These are phyloP conservation scores for Kernera saxatilis DNA, from an alignment of 345 rosid species.

Conservation along the genomic window DNA sequence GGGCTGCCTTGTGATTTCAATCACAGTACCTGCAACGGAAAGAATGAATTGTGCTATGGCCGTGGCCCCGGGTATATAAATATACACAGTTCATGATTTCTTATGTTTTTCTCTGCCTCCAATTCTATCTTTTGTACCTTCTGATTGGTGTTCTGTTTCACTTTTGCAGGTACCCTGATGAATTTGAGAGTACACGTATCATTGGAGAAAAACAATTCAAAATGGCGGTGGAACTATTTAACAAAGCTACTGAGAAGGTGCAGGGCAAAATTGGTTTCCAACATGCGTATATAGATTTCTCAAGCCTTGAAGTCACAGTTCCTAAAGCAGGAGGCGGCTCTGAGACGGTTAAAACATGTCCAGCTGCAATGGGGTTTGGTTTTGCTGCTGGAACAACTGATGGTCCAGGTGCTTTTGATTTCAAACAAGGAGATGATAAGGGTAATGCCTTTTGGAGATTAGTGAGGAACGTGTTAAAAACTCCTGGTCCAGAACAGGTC, in stretches of 20 bases:
- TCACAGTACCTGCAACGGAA: slow-evolving; percentile 93
- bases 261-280: slow-evolving; percentile 71
- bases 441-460: slow-evolving; percentile 94
- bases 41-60: slow-evolving; percentile 84
- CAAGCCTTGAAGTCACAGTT: slow-evolving; percentile 66
- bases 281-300: slow-evolving; percentile 71
- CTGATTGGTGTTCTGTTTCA: slow-evolving; percentile 56
- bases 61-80: slow-evolving; percentile 90
- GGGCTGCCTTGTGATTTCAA: slow-evolving; percentile 97
- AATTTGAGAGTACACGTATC: slow-evolving; percentile 91
- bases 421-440: slow-evolving; percentile 92
- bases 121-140: slow-evolving; percentile 33
- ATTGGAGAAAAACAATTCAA: slow-evolving; percentile 88
- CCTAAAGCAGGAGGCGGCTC: slow-evolving; percentile 64
- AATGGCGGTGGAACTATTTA: slow-evolving; percentile 76
- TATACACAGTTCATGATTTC: neutral
- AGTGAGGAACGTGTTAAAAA: slow-evolving; percentile 67
- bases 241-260: slow-evolving; percentile 67
- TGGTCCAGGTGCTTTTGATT: slow-evolving; percentile 99
- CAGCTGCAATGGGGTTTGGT: slow-evolving; percentile 97
- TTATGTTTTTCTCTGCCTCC: slow-evolving; percentile 41
- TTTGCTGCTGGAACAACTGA: slow-evolving; percentile 99
- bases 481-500: slow-evolving; percentile 61
- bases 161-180: slow-evolving; percentile 80
- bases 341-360: slow-evolving; percentile 75